phyloP scores from a whole-genome alignment of 2,329 filamentous ascomycete genomes.

The Beauveria medogensis region DNA sequence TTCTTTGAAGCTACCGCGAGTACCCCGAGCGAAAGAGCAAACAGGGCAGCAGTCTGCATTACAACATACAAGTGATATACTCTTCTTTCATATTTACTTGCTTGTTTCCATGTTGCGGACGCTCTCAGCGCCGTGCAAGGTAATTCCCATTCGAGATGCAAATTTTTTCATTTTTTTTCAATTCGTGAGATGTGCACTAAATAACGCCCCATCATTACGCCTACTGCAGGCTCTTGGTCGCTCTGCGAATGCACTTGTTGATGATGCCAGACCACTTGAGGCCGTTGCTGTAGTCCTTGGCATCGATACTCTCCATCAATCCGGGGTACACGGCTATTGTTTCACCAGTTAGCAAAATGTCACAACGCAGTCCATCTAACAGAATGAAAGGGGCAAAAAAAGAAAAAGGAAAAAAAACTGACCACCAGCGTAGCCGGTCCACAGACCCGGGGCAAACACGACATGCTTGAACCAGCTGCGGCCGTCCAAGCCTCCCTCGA shows the following conservation, averaged over 20 bases:
- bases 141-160: neutral
- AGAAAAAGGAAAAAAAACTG: constrained; percentile 20
- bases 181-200: neutral
- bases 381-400: too few relatives aligned
- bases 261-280: constrained; percentile 54
- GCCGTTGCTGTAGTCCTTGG: constrained; percentile 49
- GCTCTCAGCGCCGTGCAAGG: neutral
- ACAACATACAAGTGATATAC: too few relatives aligned
- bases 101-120: neutral
- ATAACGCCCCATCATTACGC: neutral
- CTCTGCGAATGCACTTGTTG: constrained; percentile 39
- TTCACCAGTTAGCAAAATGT: constrained; percentile 8
- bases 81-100: neutral
- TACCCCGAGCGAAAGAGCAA: too few relatives aligned
- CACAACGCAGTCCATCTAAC: too few relatives aligned
- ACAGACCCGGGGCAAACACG: constrained; percentile 82
- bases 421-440: constrained; percentile 85
- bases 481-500: constrained; percentile 66
- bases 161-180: neutral
- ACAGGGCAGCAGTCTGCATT: too few relatives aligned
- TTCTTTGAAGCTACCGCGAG: neutral
- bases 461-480: constrained; percentile 91
- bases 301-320: constrained; percentile 53
- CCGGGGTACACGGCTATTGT: constrained; percentile 51
- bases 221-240: constrained; percentile 30